Evolutionary conservation across 1,139 yeast genomes (phyloP), one percentile per base, ranked within the genome.

Genomic region (Hansenula anomala): DNA sequence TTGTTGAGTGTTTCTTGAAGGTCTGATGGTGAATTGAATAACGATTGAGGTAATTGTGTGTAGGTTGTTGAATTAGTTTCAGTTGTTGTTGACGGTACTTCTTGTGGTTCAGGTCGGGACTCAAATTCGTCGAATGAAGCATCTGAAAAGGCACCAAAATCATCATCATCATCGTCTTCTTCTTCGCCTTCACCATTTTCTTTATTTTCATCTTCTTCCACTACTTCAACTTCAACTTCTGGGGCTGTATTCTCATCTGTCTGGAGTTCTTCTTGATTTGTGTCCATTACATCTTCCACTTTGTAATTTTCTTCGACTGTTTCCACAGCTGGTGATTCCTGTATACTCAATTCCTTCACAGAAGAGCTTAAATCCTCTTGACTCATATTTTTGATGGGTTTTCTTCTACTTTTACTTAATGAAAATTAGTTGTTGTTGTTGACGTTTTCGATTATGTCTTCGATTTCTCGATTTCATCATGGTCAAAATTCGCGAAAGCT

Each of bases 81-180:
- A n/a, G 27, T 5, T 4, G 39, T 18, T 16, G 30, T 24, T 23
- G 34, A 30, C 24, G 4, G 32, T 15, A 30, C 29, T 19, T 27
- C 37, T 20, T 20, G 44, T 30, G 49, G 45, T 34, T 44, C n/a
- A n/a, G n/a, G n/a, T n/a, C n/a, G n/a, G n/a, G n/a, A 54, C 36
- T 48, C 58, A 38, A 53, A 49, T n/a, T 59, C 65, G 14, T 65
- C 67, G 33, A 66, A 59, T 1, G 72, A 65, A 1, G 69, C 72
- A 41, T 69, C 70, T 38, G 71, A 73, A 51, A 71, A 66, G 7
- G 63, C 56, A 12, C 69, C 70, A 47, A 67, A 67, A 33, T 64
- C 71, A 38, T 66, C 67, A 26, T 56, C 64, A 7, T 56, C 63
- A n/a, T 52, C 61, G 1, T 48, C 58, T 9, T 50, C 49, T 6